Percentiles rank a stretch among this genome's conserved stretches.
phyloP scores from a whole-genome alignment of 176 grass and related monocot species.

The Calamus simplicifolius region DNA sequence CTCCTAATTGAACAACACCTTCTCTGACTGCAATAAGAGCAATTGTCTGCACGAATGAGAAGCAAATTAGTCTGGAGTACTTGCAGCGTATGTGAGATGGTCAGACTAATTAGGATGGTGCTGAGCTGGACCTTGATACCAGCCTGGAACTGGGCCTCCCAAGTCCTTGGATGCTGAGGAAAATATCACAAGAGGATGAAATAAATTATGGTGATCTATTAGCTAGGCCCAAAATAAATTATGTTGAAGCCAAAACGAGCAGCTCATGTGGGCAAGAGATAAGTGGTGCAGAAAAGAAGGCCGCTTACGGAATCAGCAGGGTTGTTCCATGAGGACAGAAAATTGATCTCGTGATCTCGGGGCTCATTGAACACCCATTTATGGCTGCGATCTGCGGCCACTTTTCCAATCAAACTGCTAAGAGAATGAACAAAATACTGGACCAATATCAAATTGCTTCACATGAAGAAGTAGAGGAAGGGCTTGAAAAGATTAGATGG shows the following conservation, averaged over 20 bases:
- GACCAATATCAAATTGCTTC: too few species aligned
- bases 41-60: conserved; percentile 58
- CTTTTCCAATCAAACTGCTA: conserved; percentile 85
- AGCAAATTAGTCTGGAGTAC: neutral
- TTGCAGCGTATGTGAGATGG: too few species aligned
- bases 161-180: conserved; percentile 85
- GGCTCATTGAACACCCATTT: conserved; percentile 96
- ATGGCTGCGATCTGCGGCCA: conserved; percentile 98
- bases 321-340: conserved; percentile 80
- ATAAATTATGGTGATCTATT: too few species aligned
- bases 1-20: conserved; percentile 93
- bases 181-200: too few species aligned
- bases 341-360: conserved; percentile 49
- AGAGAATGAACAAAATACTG: neutral
- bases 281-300: neutral
- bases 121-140: conserved; percentile 52
- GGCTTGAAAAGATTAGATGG: too few species aligned
- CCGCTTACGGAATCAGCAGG: conserved; percentile 72
- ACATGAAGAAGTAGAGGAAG: too few species aligned
- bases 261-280: too few species aligned
- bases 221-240: too few species aligned
- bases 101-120: too few species aligned
- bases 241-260: too few species aligned
- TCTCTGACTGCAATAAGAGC: conserved; percentile 89
- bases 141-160: conserved; percentile 94